Base-by-base conservation (phyloP, 108 stramenopile genomes). In the Cyclostephanos tholiformis region DNA sequence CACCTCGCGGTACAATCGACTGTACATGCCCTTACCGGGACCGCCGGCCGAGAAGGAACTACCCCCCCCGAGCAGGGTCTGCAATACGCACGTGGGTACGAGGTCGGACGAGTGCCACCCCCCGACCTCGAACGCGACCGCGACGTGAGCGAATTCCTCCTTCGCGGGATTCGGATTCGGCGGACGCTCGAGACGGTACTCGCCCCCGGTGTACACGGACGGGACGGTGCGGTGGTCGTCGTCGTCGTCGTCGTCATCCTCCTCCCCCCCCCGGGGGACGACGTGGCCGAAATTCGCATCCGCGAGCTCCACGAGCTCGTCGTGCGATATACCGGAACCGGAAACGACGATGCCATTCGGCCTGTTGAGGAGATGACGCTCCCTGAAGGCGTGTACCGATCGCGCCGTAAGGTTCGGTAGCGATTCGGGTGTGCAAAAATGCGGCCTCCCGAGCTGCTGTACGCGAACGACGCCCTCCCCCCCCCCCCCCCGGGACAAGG, bases 11-110 rank as follows among this genome's bases (percentile, higher is more conserved):
- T 99, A 99, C 32, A 99, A 81, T 14, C 98, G 90, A 23, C 95
- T 92, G 79, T 99, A 99, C 98, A 99, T 99, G 52, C 99, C 99
- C 84, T 99, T 99, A 43, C 99, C 99, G 14, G 99, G 99, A 9
- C 99, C 99, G 23, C 99, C 99, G 16, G 99, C 97, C 2, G 97
- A 98, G 80, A 99, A 99, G 46, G 96, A 96, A 51, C 79, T 86
- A 10, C 99, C 99, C 17, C 99, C 99, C 4, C 99, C 99, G 32
- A 99, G 78, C 17, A 99, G 84, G 26, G 94, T 97, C 81, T 99
- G 97, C 36, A 99, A 75, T 32, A 98, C 97, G 60, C 97, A 98
- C 8, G 87, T 85, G 10, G 97, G 83, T n/a, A 97, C 95, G 55
- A 99, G 82, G 41, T 86, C 86, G 20, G 88, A 79, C 13, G 91